Percentiles rank a stretch among this genome's conserved stretches.
phyloP scores from a whole-genome alignment of 495 filamentous ascomycete species.

The Trypethelium eluteriae region DNA sequence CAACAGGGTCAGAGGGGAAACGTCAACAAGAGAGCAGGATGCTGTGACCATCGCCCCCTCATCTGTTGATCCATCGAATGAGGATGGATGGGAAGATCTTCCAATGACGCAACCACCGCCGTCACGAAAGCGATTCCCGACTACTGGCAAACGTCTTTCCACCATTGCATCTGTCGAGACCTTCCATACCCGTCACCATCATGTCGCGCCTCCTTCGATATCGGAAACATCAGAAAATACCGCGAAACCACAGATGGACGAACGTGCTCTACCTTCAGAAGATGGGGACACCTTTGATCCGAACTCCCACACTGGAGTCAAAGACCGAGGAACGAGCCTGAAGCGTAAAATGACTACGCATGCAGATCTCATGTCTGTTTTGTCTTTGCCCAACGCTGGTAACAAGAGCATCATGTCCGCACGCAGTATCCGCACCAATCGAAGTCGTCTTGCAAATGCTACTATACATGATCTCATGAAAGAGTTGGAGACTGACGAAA shows the following conservation, averaged over 20 bases:
- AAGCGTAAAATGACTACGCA: conserved; percentile 82
- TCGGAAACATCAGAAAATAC: conserved; percentile 27
- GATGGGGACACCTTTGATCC: conserved; percentile 22
- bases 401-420: conserved; percentile 39
- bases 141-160: conserved; percentile 33
- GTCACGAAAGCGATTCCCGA: conserved; percentile 29
- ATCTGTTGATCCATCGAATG: conserved; percentile 26
- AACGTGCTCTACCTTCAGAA: conserved; percentile 22
- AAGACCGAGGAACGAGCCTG: conserved; percentile 41
- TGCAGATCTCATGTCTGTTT: conserved; percentile 84
- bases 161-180: conserved; percentile 37
- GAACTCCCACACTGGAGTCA: conserved; percentile 19
- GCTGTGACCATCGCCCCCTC: conserved; percentile 24
- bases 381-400: conserved; percentile 58
- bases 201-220: conserved; percentile 23
- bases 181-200: conserved; percentile 24
- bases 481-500: conserved; percentile 76
- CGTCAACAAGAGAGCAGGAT: conserved; percentile 11
- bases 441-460: conserved; percentile 55
- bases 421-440: conserved; percentile 61
- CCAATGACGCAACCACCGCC: conserved; percentile 14
- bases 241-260: conserved; percentile 3
- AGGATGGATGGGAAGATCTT: conserved; percentile 17
- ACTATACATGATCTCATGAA: conserved; percentile 67
- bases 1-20: background rate